Percentiles rank a stretch among this genome's conserved stretches.
These are phyloP conservation scores for Ambrosia hybrid DNA, from an alignment of 140 eudicot genomes.

Conservation along the genomic window DNA sequence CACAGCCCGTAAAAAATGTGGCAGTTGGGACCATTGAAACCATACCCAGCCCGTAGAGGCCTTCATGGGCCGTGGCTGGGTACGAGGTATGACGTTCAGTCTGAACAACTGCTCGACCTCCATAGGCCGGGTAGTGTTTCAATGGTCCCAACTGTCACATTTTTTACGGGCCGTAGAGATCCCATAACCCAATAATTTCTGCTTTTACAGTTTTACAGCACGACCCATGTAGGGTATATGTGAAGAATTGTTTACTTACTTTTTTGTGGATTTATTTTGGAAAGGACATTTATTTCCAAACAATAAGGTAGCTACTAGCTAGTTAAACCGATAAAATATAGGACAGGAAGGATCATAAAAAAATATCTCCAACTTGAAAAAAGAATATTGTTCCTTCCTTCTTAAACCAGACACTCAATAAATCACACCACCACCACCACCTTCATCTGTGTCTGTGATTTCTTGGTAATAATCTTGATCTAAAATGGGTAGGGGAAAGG, in stretches of 20 bases:
- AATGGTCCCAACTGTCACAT: no score
- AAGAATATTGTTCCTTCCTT: neutral
- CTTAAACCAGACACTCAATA: neutral
- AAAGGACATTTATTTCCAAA: neutral
- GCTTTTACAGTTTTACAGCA: no score
- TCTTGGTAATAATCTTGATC: neutral
- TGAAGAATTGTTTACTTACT: neutral
- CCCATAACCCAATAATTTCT: no score
- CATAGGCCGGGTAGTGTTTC: no score
- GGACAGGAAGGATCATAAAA: conserved; percentile 9
- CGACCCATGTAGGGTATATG: no score
- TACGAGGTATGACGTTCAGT: no score
- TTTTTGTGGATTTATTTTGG: neutral
- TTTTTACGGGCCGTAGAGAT: no score
- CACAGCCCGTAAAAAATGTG: no score
- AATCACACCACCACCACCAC: neutral
- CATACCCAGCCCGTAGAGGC: no score
- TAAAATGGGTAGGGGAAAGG: conserved; percentile 26
- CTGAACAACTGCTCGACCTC: no score
- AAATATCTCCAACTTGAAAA: neutral
- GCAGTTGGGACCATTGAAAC: no score
- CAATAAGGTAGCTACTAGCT: neutral
- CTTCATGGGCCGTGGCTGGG: no score
- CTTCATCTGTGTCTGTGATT: neutral
- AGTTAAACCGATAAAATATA: neutral